Conservation (phyloP, 768 basidiomycete genomes). For the Dacryopinax primogenitus region DNA sequence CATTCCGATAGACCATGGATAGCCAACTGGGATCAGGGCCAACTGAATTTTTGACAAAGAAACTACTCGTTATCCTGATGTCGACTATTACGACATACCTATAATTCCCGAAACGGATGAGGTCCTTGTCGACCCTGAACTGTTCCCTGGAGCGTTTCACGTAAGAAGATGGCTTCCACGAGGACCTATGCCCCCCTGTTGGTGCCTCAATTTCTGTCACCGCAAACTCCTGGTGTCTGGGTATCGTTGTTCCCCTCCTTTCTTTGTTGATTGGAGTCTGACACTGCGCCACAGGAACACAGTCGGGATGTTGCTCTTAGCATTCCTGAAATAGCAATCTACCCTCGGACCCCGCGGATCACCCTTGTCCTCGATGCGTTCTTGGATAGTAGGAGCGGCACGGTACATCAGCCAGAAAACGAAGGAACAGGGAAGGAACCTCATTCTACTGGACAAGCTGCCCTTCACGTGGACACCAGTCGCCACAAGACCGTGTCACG, state of each 20-base stretch:
- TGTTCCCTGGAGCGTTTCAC: neutral
- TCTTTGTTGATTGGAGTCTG: too few species aligned
- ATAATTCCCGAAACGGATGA: neutral
- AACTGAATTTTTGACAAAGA: neutral
- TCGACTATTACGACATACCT: neutral
- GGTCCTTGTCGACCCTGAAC: neutral
- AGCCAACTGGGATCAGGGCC: neutral
- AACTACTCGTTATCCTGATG: neutral
- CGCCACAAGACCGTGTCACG: neutral
- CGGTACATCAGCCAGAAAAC: too few species aligned
- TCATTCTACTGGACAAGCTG: neutral
- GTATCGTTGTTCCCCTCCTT: too few species aligned
- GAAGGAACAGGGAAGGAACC: neutral
- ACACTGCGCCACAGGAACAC: too few species aligned
- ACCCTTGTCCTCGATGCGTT: too few species aligned
- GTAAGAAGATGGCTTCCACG: neutral
- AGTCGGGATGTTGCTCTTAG: too few species aligned
- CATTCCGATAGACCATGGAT: neutral
- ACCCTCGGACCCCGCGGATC: too few species aligned
- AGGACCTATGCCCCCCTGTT: too few species aligned
- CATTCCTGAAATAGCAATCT: too few species aligned
- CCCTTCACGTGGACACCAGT: neutral
- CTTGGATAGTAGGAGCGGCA: too few species aligned
- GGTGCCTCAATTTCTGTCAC: too few species aligned
- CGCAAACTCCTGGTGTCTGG: too few species aligned